Conservation (phyloP, 2,329 filamentous ascomycete genomes). For the Pezizomycotina sp. region DNA sequence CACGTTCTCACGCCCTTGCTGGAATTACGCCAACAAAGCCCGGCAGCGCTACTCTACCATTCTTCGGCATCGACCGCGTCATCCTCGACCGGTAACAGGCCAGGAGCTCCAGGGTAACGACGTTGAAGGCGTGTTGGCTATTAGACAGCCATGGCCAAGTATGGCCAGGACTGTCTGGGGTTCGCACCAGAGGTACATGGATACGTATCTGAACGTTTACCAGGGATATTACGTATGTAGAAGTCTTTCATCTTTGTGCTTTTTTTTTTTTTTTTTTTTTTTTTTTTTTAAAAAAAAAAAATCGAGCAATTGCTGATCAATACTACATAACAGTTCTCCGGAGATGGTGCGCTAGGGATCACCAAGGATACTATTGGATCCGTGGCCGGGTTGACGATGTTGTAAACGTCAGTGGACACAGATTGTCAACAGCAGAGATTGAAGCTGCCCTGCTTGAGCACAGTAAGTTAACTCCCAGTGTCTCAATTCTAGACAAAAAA, state of each 20-base stretch:
- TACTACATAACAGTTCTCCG: constrained; percentile 50
- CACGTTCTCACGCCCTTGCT: constrained; percentile 86
- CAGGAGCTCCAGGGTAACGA: constrained; percentile 90
- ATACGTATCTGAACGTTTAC: constrained; percentile 95
- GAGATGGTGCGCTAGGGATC: constrained; percentile 90
- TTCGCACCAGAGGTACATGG: constrained; percentile 95
- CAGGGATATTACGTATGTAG: constrained; percentile 87
- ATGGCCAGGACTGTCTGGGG: constrained; percentile 98
- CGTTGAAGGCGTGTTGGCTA: constrained; percentile 87
- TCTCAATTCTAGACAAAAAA: background rate
- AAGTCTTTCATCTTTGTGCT: background rate
- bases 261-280: too few relatives aligned
- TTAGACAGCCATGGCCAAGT: constrained; percentile 96
- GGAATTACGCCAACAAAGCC: constrained; percentile 94
- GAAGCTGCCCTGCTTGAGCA: constrained; percentile 94
- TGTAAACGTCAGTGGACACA: constrained; percentile 92
- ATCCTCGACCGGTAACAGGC: constrained; percentile 91
- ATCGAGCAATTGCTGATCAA: constrained; percentile 6
- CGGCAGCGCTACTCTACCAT: constrained; percentile 84
- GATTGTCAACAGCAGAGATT: constrained; percentile 92
- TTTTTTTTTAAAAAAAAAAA: too few relatives aligned
- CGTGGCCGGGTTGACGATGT: constrained; percentile 95
- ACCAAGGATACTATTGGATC: constrained; percentile 99
- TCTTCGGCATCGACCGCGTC: constrained; percentile 94
- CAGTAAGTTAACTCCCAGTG: constrained; percentile 31